Conservation (phyloP, 352 stramenopile species). For the Nothophytophthora sp. region DNA sequence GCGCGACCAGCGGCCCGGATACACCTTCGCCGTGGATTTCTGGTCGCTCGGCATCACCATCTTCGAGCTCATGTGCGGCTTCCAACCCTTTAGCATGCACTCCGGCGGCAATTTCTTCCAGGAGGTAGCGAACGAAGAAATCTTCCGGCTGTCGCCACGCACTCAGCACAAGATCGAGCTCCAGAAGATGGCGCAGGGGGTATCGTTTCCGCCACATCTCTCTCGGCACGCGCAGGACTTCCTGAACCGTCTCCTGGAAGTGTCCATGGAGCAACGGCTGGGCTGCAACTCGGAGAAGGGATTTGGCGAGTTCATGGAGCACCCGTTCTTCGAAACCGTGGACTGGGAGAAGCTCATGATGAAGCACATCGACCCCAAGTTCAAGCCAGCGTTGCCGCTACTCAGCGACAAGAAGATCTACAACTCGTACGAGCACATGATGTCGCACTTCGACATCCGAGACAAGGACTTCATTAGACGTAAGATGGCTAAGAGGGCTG, state of each 20-base stretch:
- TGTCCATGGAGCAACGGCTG: slow-evolving; percentile 70
- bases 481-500: slow-evolving; percentile 43
- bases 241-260: slow-evolving; percentile 79
- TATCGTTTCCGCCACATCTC: slow-evolving; percentile 61
- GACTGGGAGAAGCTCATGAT: slow-evolving; percentile 89
- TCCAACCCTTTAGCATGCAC: slow-evolving; percentile 80
- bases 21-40: slow-evolving; percentile 78
- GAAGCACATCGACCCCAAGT: slow-evolving; percentile 87
- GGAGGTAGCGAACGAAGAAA: slow-evolving; percentile 80
- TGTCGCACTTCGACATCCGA: slow-evolving; percentile 85
- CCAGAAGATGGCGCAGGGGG: slow-evolving; percentile 76
- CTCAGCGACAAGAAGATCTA: slow-evolving; percentile 86
- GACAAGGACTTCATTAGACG: slow-evolving; percentile 86
- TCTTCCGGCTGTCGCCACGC: slow-evolving; percentile 65
- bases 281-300: slow-evolving; percentile 75
- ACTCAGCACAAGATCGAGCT: slow-evolving; percentile 83
- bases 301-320: slow-evolving; percentile 87
- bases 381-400: slow-evolving; percentile 61
- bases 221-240: slow-evolving; percentile 75
- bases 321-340: slow-evolving; percentile 86
- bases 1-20: slow-evolving; percentile 73
- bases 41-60: slow-evolving; percentile 87
- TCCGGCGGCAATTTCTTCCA: slow-evolving; percentile 76
- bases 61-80: slow-evolving; percentile 89
- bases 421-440: slow-evolving; percentile 87